Percentiles rank a stretch among this genome's conserved stretches.
phyloP scores from a whole-genome alignment of 192 early-diverging fungal species.

The Backusella australiensis region DNA sequence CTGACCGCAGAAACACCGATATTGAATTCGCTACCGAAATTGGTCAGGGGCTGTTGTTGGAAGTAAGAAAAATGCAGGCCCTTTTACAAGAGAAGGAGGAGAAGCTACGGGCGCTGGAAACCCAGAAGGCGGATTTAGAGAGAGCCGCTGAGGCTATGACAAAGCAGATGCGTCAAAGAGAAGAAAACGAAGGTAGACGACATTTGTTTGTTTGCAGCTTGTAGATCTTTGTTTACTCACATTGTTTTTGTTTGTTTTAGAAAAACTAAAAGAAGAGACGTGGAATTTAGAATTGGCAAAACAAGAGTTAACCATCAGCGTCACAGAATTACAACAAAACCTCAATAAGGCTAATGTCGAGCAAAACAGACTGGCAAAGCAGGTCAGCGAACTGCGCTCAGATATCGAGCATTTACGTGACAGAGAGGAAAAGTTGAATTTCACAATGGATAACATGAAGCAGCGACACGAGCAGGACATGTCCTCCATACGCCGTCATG shows the following conservation, averaged over 20 bases:
- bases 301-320: constrained; percentile 45
- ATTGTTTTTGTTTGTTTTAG: constrained; percentile 24
- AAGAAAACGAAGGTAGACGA: constrained; percentile 49
- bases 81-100: constrained; percentile 45
- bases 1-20: constrained; percentile 36
- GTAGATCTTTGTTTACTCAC: not conserved
- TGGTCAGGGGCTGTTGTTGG: constrained; percentile 41
- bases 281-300: constrained; percentile 55
- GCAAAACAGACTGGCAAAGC: constrained; percentile 53
- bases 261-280: constrained; percentile 48
- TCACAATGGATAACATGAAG: constrained; percentile 46
- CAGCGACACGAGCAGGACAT: constrained; percentile 65
- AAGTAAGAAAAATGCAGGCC: constrained; percentile 45
- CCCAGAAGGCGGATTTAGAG: constrained; percentile 49
- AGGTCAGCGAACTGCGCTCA: constrained; percentile 48
- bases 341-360: constrained; percentile 48
- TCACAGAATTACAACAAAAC: constrained; percentile 43
- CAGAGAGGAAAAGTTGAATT: constrained; percentile 49
- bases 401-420: constrained; percentile 58
- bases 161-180: constrained; percentile 47
- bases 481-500: constrained; percentile 49
- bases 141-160: constrained; percentile 45
- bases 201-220: constrained; percentile 21
- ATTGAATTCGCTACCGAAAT: constrained; percentile 50
- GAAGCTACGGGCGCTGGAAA: constrained; percentile 38